These are phyloP conservation scores for Vachellia collinsii DNA, from an alignment of 306 rosid species.

Conservation along the genomic window DNA sequence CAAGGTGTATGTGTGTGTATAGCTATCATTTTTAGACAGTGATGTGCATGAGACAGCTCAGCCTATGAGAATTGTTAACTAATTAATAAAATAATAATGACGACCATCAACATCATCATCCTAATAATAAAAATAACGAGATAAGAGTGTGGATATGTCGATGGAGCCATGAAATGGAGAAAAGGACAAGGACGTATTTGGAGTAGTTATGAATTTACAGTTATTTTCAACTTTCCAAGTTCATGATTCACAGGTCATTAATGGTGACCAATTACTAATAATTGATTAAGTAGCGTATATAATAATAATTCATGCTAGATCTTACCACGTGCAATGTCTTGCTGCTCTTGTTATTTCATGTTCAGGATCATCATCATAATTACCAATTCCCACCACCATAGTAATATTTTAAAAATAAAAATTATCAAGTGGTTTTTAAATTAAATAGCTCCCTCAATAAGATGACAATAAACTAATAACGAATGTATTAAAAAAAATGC, in stretches of 20 bases:
- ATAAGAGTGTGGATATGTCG: background rate
- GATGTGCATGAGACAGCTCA: conserved; percentile 14
- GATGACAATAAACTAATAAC: too few species aligned
- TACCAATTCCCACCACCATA: background rate
- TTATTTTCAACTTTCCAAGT: background rate
- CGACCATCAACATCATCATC: background rate
- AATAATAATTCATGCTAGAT: background rate
- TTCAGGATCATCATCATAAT: background rate
- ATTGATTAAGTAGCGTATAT: background rate
- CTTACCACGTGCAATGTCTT: background rate
- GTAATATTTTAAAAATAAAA: background rate
- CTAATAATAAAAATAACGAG: background rate
- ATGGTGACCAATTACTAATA: background rate
- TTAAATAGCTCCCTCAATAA: too few species aligned
- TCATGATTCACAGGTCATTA: background rate
- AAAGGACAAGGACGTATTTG: background rate
- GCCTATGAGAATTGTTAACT: background rate
- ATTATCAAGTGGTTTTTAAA: background rate
- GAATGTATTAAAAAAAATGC: too few species aligned
- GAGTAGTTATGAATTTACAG: background rate
- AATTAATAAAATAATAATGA: background rate
- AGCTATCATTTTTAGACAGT: background rate
- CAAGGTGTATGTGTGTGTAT: background rate
- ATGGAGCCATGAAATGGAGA: background rate
- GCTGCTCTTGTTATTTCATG: background rate